Evolutionary conservation across 495 filamentous ascomycete genomes (phyloP).

Genomic region (Neurospora africana): DNA sequence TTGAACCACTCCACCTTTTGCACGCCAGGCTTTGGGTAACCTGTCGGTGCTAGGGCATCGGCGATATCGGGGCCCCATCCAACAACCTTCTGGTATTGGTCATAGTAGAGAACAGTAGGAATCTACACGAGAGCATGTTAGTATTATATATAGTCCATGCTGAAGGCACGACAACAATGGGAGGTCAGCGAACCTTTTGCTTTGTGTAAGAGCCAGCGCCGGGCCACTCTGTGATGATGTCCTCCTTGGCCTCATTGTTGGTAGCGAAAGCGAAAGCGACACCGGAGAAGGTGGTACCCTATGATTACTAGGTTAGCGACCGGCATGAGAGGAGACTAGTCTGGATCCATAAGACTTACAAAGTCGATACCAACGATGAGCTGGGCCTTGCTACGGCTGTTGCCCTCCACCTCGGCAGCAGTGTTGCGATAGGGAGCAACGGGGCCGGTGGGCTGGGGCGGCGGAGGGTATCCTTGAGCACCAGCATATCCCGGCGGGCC

Average conservation of each 20-base stretch:
- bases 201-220: slow-evolving; percentile 66
- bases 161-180: neutral
- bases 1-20: slow-evolving; percentile 78
- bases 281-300: slow-evolving; percentile 69
- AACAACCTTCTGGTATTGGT: slow-evolving; percentile 67
- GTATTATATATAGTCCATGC: neutral
- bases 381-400: slow-evolving; percentile 68
- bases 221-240: slow-evolving; percentile 71
- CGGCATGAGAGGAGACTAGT: neutral
- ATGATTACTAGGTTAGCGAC: slow-evolving; percentile 15
- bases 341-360: slow-evolving; percentile 36
- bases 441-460: slow-evolving; percentile 31
- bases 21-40: slow-evolving; percentile 64
- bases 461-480: slow-evolving; percentile 31
- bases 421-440: slow-evolving; percentile 40
- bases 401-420: slow-evolving; percentile 77
- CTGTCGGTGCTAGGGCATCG: slow-evolving; percentile 61
- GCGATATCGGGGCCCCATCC: slow-evolving; percentile 71
- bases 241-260: slow-evolving; percentile 66
- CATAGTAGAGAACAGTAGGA: slow-evolving; percentile 65
- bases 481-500: slow-evolving; percentile 34
- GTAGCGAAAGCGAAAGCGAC: slow-evolving; percentile 68
- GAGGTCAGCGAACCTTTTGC: slow-evolving; percentile 46
- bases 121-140: slow-evolving; percentile 36
- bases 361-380: slow-evolving; percentile 76